These are phyloP conservation scores for Cymbopogon citratus DNA, from an alignment of 176 grass and related monocot species.

Conservation along the genomic window DNA sequence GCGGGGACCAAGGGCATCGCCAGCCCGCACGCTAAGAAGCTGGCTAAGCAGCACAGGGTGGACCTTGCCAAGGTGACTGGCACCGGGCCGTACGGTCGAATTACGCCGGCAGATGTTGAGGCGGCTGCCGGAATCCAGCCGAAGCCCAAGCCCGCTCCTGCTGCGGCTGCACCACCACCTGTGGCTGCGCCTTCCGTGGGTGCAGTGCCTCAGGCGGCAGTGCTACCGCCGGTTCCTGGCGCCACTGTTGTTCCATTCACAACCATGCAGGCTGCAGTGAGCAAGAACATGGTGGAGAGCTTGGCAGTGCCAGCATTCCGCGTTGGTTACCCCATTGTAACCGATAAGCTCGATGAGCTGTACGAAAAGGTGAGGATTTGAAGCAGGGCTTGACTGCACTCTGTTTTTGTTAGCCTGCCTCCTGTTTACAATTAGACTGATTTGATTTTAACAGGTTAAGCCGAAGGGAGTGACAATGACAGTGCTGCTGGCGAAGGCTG, in stretches of 20 bases:
- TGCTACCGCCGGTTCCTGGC: conserved; percentile 55
- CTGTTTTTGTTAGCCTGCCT: not conserved
- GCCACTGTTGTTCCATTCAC: conserved; percentile 82
- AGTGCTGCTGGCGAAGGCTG: conserved; percentile 74
- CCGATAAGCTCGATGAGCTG: conserved; percentile 66
- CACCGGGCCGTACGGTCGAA: conserved; percentile 64
- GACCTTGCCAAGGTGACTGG: conserved; percentile 67
- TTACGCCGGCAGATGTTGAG: conserved; percentile 78
- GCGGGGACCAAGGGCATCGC: conserved; percentile 64
- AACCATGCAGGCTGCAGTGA: conserved; percentile 75
- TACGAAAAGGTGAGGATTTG: conserved; percentile 71
- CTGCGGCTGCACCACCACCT: conserved; percentile 29
- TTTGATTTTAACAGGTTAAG: conserved; percentile 54
- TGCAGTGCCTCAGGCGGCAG: conserved; percentile 29
- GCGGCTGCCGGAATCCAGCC: conserved; percentile 73
- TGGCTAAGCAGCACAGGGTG: conserved; percentile 88
- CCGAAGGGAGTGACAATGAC: conserved; percentile 96
- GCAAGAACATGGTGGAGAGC: conserved; percentile 97
- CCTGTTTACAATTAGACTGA: not conserved
- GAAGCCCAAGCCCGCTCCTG: conserved; percentile 31
- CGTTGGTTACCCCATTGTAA: conserved; percentile 75
- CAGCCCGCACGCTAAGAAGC: conserved; percentile 87
- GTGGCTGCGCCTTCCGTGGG: conserved; percentile 23
- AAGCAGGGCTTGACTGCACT: not conserved
- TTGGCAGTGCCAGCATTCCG: conserved; percentile 74